A percentile compares a stretch with the other conserved stretches of the same genome.
phyloP scores from a whole-genome alignment of 768 basidiomycete genomes.

The Lactarius deliciosus region DNA sequence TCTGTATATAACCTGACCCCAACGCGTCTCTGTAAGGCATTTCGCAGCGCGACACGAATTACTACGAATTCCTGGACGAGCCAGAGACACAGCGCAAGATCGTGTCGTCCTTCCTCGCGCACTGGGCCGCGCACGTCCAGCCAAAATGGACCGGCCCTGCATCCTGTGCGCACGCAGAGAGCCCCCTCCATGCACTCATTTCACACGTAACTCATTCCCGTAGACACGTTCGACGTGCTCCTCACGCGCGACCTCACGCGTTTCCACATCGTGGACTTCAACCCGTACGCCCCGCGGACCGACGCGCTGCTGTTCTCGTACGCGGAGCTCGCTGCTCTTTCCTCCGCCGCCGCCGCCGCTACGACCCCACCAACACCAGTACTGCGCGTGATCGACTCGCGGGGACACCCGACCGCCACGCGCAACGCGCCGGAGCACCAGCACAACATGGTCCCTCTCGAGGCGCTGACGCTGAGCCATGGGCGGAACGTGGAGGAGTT shows the following conservation, averaged over 20 bases:
- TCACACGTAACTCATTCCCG: not conserved
- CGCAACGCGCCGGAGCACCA: constrained; percentile 71
- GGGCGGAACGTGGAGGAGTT: constrained; percentile 76
- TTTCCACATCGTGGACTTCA: constrained; percentile 88
- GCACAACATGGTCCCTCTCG: constrained; percentile 90
- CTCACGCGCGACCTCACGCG: constrained; percentile 76
- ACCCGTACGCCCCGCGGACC: constrained; percentile 83
- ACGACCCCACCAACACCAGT: constrained; percentile 34
- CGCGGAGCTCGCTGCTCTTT: constrained; percentile 58
- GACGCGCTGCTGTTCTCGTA: constrained; percentile 87
- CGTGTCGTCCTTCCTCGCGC: constrained; percentile 46
- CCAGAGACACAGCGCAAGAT: constrained; percentile 53
- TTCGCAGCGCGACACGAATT: constrained; percentile 85
- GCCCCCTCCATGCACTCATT: not conserved
- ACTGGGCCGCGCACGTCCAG: constrained; percentile 71
- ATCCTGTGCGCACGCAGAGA: constrained; percentile 59
- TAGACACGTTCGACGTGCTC: constrained; percentile 85
- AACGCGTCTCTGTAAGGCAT: constrained; percentile 51
- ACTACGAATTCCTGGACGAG: constrained; percentile 85
- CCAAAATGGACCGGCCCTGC: constrained; percentile 53
- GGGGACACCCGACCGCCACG: constrained; percentile 63
- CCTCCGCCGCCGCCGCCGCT: constrained; percentile 23
- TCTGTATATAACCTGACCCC: too few species aligned
- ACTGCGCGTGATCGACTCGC: constrained; percentile 71
- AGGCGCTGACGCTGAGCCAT: constrained; percentile 75